phyloP scores from a whole-genome alignment of 1,284 basidiomycete species.

The Coriolopsis trogii region DNA sequence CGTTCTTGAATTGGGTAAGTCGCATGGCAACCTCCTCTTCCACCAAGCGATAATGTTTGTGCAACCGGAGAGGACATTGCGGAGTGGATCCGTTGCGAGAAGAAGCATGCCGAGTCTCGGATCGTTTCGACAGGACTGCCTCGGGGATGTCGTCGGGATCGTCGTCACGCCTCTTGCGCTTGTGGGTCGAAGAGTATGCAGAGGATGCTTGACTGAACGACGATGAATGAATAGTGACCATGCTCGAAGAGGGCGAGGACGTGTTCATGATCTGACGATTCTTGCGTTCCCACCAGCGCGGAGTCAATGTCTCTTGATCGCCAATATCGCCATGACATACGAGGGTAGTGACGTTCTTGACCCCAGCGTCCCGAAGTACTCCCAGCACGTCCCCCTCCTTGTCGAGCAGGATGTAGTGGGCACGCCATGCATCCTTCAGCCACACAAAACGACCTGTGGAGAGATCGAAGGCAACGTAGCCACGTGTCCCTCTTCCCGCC shows the following conservation, averaged over 20 bases:
- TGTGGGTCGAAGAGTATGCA: neutral
- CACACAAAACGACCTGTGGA: neutral
- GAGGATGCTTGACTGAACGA: no score
- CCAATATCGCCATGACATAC: conserved; percentile 6
- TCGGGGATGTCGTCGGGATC: neutral
- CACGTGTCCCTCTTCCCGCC: conserved; percentile 7
- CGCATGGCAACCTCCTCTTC: conserved; percentile 3
- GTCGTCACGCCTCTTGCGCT: neutral
- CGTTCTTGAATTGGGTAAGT: neutral
- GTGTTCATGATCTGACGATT: neutral
- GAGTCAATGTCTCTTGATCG: neutral
- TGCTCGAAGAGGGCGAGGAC: neutral
- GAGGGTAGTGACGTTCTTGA: neutral
- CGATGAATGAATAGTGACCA: neutral
- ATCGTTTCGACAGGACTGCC: neutral
- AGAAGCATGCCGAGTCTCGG: no score
- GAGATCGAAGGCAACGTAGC: conserved; percentile 5
- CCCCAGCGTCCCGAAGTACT: neutral
- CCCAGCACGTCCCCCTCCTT: neutral
- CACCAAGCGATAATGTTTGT: conserved; percentile 11
- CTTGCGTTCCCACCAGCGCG: neutral
- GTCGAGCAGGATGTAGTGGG: neutral
- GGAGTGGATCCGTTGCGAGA: no score
- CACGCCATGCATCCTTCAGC: conserved; percentile 9
- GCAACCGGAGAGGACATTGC: neutral